Evolutionary conservation across 139 green algal species (phyloP), one percentile per base, ranked within the genome.

Genomic region (Desmodesmus armatus): DNA sequence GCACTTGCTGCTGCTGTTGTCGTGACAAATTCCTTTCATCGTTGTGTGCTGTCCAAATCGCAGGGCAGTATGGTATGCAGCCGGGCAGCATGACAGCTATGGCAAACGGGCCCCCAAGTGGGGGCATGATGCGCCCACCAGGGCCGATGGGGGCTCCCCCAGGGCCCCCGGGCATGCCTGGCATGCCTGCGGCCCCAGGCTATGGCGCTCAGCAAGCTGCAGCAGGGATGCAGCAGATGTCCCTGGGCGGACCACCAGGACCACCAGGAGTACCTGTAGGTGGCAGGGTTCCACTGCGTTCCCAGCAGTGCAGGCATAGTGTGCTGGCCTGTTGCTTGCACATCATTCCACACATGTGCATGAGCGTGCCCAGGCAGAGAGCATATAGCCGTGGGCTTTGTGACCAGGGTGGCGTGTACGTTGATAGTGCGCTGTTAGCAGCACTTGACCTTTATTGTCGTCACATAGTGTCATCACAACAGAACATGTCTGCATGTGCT

Each of bases 161-260:
- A 29, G 71, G 71, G 6, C 37, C 37, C 71, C 60, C 62, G 71
- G 71, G 35, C 11, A 27, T n/a, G 1, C 15, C 40, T 33, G 66
- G 66, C 11, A 35, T 7, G 31, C 21, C 55, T 15, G 51, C 76
- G 6, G 4, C 40, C 21, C 76, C 76, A 2, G 55, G 55, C 4
- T 84, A 84, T 35, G 63, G 43, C n/a, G 37, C 78, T 5, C 31
- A 53, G 35, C 78, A 84, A 55, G 62, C 78, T 77, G 78, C 80
- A 71, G 80, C 80, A 58, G 80, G 80, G 47, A 86, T 86, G 80
- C 80, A 86, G 44, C 80, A 86, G 49, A 86, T 86, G 80, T 71
- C 47, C 1, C 40, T 86, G 19, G 51, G 78, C 11, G 78, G 80
- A 35, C 80, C 80, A 19, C 47, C 66, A 47, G 78, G 78, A 63